phyloP scores from a whole-genome alignment of 75 land plant species.

The Ceratopteris richardii region DNA sequence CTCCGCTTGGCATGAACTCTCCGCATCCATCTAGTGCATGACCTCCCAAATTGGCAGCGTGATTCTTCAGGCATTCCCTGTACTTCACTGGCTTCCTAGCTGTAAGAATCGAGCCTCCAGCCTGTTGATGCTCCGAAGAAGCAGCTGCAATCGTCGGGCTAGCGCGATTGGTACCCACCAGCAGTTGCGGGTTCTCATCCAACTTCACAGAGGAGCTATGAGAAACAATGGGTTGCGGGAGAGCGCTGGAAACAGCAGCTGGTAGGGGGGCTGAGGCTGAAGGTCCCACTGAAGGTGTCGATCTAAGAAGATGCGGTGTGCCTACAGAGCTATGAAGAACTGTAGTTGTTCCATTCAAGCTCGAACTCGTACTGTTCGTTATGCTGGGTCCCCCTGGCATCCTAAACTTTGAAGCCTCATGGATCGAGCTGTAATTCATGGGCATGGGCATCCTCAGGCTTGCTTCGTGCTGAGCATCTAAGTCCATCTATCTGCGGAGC shows the following conservation, averaged over 20 bases:
- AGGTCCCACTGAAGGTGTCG: too few relatives aligned
- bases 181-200: too few relatives aligned
- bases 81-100: conserved; percentile 23
- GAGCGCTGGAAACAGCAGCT: too few relatives aligned
- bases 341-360: background rate
- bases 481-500: conserved; percentile 8
- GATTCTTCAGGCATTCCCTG: conserved; percentile 60
- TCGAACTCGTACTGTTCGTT: background rate
- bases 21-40: conserved; percentile 63
- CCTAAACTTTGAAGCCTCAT: conserved; percentile 29
- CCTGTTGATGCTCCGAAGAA: too few relatives aligned
- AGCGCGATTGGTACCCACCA: too few relatives aligned
- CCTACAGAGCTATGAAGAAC: too few relatives aligned
- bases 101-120: too few relatives aligned
- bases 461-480: conserved; percentile 14
- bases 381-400: conserved; percentile 14
- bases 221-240: too few relatives aligned
- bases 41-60: conserved; percentile 53
- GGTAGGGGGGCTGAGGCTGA: too few relatives aligned
- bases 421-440: conserved; percentile 25
- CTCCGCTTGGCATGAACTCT: conserved; percentile 60
- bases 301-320: too few relatives aligned
- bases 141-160: too few relatives aligned
- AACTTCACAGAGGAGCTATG: too few relatives aligned
- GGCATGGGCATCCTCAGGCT: conserved; percentile 32